Evolutionary conservation across 106 monocot species (phyloP).

Genomic region (Chionographis japonica): DNA sequence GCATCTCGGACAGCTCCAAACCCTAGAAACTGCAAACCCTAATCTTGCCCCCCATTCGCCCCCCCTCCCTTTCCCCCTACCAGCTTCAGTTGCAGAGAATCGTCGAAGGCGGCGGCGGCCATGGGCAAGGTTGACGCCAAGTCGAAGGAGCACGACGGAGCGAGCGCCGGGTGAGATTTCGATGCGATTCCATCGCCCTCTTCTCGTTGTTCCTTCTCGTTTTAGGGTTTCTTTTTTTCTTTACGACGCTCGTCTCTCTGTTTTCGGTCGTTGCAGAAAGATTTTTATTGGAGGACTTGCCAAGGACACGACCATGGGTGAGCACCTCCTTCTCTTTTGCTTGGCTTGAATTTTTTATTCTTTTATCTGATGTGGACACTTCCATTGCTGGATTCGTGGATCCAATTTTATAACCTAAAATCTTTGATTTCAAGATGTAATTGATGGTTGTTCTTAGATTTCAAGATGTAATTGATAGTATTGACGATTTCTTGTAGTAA

Average conservation of each 20-base stretch:
- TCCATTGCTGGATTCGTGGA: neutral
- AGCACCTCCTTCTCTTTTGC: neutral
- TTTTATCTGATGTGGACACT: neutral
- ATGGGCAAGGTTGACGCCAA: conserved; percentile 14
- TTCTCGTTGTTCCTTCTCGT: neutral
- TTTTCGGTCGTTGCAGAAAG: conserved; percentile 23
- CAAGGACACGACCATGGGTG: conserved; percentile 31
- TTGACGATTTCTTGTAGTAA: neutral
- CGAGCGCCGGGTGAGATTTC: conserved; percentile 4
- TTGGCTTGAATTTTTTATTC: too few relatives aligned
- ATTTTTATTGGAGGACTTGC: conserved; percentile 47
- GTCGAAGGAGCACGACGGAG: conserved; percentile 12
- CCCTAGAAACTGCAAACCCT: too few relatives aligned
- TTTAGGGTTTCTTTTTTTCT: conserved; percentile 7
- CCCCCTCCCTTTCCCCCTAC: too few relatives aligned
- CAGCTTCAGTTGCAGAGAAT: too few relatives aligned
- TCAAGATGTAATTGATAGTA: neutral
- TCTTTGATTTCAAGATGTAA: neutral
- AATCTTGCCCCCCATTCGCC: too few relatives aligned
- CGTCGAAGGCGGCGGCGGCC: neutral
- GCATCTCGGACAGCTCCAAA: too few relatives aligned
- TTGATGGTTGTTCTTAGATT: neutral
- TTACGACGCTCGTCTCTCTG: neutral
- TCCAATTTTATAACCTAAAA: neutral
- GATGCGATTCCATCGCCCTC: neutral